Evolutionary conservation across 306 rosid genomes (phyloP).

Genomic region (Lathyrus oleraceus): DNA sequence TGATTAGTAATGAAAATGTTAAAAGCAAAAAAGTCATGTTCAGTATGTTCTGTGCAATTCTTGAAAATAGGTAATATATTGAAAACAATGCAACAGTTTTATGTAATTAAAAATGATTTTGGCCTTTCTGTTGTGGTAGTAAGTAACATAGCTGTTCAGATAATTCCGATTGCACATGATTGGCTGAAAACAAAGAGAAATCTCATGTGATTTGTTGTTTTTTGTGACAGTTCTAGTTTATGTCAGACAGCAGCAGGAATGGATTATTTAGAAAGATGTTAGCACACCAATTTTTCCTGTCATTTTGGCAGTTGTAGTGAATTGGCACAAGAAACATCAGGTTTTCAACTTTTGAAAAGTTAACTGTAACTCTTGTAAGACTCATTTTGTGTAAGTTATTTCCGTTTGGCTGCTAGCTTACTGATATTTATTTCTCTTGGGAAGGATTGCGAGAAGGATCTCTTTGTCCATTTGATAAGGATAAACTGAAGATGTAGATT

Average conservation of each 20-base stretch:
- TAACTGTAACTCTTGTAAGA: slow-evolving; percentile 31
- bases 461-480: slow-evolving; percentile 23
- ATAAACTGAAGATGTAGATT: slow-evolving; percentile 30
- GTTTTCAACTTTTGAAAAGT: slow-evolving; percentile 27
- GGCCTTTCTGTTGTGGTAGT: neutral
- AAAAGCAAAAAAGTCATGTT: neutral
- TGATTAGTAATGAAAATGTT: neutral
- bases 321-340: slow-evolving; percentile 31
- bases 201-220: slow-evolving; percentile 29
- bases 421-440: neutral
- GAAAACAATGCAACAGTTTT: neutral
- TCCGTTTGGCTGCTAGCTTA: slow-evolving; percentile 12
- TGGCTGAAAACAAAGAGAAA: slow-evolving; percentile 5
- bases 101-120: neutral
- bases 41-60: neutral
- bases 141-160: neutral
- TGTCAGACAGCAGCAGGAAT: slow-evolving; percentile 39
- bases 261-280: slow-evolving; percentile 30
- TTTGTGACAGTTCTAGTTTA: slow-evolving; percentile 39
- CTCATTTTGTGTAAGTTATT: slow-evolving; percentile 34
- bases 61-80: neutral
- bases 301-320: slow-evolving; percentile 40
- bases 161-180: neutral
- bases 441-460: slow-evolving; percentile 32
- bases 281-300: slow-evolving; percentile 39